phyloP scores from a whole-genome alignment of 306 rosid genomes.

The Vigna angularis region DNA sequence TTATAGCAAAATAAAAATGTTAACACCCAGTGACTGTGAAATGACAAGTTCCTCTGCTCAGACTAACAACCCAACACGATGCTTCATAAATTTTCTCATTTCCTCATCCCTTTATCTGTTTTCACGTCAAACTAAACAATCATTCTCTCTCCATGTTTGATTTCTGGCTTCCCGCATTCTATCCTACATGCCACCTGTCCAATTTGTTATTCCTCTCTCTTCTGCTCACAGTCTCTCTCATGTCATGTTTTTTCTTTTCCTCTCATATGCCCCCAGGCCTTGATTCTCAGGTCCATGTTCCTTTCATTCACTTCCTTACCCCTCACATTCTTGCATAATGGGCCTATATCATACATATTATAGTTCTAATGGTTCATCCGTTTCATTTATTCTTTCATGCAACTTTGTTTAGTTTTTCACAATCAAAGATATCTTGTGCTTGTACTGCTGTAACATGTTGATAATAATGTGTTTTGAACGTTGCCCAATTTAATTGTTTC shows the following conservation, averaged over 20 bases:
- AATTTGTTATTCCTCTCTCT: not conserved
- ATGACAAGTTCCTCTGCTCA: not conserved
- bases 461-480: not conserved
- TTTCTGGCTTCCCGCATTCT: not conserved
- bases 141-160: not conserved
- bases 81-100: not conserved
- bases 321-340: not conserved
- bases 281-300: not conserved
- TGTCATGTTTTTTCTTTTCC: not conserved
- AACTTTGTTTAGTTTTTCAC: constrained; percentile 18
- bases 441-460: constrained; percentile 28
- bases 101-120: not conserved
- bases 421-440: constrained; percentile 11
- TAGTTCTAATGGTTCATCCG: constrained; percentile 8
- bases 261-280: not conserved
- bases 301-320: not conserved
- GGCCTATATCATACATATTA: constrained; percentile 9
- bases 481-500: constrained; percentile 13
- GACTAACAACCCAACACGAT: not conserved
- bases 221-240: not conserved
- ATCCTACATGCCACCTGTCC: not conserved
- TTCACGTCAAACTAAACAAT: not conserved
- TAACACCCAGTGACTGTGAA: not conserved
- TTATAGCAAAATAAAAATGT: not conserved
- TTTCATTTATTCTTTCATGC: constrained; percentile 3